These are phyloP conservation scores for Penstemon eatonii DNA, from an alignment of 257 asterid genomes.

Conservation along the genomic window DNA sequence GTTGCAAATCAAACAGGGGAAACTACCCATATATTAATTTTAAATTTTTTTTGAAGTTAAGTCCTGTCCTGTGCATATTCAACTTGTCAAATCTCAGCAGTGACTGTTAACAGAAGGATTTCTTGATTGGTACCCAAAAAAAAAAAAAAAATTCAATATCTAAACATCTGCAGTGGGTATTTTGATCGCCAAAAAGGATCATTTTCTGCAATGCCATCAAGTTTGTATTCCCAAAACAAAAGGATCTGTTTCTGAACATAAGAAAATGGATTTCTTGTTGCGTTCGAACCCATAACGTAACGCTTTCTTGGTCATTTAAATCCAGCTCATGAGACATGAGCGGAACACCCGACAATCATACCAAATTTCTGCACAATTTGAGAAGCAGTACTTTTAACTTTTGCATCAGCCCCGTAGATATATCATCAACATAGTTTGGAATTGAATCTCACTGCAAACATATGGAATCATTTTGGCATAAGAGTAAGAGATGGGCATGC, in stretches of 20 bases:
- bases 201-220: conserved; percentile 99
- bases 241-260: conserved; percentile 70
- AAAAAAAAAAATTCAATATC: conserved; percentile 32
- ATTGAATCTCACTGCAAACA: conserved; percentile 87
- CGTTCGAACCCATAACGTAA: conserved; percentile 84
- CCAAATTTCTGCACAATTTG: conserved; percentile 94
- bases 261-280: conserved; percentile 80
- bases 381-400: conserved; percentile 65
- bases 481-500: conserved; percentile 83
- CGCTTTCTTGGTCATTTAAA: conserved; percentile 91
- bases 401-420: conserved; percentile 84
- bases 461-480: conserved; percentile 90
- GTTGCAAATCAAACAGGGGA: no score
- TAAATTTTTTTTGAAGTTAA: no score
- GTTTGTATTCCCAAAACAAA: conserved; percentile 94
- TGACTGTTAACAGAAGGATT: no score
- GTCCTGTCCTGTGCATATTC: no score
- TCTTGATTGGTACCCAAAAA: no score
- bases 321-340: conserved; percentile 73
- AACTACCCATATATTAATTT: no score
- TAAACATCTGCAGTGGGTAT: conserved; percentile 76
- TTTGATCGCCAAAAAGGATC: conserved; percentile 92
- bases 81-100: no score
- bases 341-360: conserved; percentile 83
- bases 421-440: conserved; percentile 98